Evolutionary conservation across 139 green algal genomes (phyloP).

Genomic region (Zygnema circumcarinatum): DNA sequence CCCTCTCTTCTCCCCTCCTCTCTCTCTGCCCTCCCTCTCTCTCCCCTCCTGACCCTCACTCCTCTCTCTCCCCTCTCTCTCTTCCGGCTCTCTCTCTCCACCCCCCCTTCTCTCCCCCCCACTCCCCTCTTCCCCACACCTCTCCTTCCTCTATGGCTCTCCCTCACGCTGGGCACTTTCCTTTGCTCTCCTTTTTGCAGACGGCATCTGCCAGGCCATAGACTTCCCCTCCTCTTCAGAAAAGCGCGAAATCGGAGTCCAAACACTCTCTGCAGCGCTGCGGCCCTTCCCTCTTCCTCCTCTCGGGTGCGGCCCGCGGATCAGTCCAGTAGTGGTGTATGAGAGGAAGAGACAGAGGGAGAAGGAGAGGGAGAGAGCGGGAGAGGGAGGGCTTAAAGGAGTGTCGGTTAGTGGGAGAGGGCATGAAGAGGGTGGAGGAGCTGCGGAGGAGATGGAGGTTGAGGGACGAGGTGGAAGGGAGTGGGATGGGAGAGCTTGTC

Average conservation of each 20-base stretch:
- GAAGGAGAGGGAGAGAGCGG: neutral
- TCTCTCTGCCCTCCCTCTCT: neutral
- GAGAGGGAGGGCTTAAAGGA: neutral
- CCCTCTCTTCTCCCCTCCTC: neutral
- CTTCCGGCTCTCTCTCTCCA: no score
- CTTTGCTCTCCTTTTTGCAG: neutral
- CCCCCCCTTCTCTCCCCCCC: no score
- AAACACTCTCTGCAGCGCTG: neutral
- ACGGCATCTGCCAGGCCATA: neutral
- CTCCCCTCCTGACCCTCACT: neutral
- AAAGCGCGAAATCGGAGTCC: neutral
- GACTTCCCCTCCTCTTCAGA: neutral
- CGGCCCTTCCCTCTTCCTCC: constrained; percentile 1
- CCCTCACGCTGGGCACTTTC: no score
- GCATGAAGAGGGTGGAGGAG: no score
- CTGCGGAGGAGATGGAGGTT: no score
- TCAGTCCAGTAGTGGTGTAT: no score
- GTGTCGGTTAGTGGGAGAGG: no score
- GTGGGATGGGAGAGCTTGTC: neutral
- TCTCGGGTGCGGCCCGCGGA: no score
- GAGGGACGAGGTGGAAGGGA: neutral
- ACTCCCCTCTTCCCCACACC: no score
- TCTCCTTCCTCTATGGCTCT: no score
- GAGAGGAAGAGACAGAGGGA: neutral
- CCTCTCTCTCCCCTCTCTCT: neutral